Evolutionary conservation across 345 rosid genomes (phyloP).

Genomic region (Geranium rotundifolium): DNA sequence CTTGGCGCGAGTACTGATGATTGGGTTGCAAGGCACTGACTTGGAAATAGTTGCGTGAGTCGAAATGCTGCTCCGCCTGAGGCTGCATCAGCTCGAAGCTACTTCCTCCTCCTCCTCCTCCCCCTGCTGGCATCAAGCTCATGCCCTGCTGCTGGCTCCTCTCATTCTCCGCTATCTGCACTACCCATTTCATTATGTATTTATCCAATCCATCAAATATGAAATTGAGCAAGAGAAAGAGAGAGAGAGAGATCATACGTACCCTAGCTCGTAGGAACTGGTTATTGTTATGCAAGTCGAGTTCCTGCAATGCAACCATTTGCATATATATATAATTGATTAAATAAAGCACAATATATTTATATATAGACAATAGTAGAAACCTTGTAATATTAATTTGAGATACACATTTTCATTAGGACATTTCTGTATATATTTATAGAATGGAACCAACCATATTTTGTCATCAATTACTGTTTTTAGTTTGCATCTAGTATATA

Average conservation of each 20-base stretch:
- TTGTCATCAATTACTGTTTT: too few species aligned
- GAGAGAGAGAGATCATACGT: conserved; percentile 1
- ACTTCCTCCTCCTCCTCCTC: conserved; percentile 52
- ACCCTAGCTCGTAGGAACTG: conserved; percentile 97
- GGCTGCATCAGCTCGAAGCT: conserved; percentile 54
- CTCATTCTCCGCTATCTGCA: conserved; percentile 79
- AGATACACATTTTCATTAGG: too few species aligned
- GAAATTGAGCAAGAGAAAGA: not conserved
- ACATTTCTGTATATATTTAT: too few species aligned
- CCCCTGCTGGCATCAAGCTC: conserved; percentile 50
- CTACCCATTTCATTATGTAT: not conserved
- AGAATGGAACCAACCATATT: too few species aligned
- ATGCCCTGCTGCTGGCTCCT: conserved; percentile 49
- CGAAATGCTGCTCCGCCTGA: conserved; percentile 33
- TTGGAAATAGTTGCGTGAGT: conserved; percentile 70
- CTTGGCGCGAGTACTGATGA: conserved; percentile 50
- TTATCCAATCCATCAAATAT: too few species aligned
- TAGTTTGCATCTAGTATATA: too few species aligned
- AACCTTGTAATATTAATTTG: not conserved
- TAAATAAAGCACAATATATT: not conserved
- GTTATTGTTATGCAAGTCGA: conserved; percentile 86
- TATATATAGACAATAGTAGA: not conserved
- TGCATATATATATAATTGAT: too few species aligned
- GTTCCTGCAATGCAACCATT: conserved; percentile 39
- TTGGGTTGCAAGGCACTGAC: conserved; percentile 69